Evolutionary conservation across 805 yeast species (phyloP).

Genomic region (Saccharomycopsis fibuligera): DNA sequence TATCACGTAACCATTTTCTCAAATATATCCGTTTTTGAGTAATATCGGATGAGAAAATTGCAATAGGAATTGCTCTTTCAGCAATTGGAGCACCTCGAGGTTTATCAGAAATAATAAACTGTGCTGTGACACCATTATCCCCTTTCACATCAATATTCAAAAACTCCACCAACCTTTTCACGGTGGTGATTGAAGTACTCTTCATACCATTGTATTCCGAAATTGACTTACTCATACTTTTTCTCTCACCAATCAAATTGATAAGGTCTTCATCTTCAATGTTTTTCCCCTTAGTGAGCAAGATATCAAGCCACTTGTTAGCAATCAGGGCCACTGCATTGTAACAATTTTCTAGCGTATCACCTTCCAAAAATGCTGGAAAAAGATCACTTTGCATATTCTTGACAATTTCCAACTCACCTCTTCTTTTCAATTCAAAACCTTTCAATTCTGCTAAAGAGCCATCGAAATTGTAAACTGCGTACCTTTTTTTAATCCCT

Average conservation of each 20-base stretch:
- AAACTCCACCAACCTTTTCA: slow-evolving; percentile 86
- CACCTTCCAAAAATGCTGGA: slow-evolving; percentile 84
- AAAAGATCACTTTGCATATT: slow-evolving; percentile 94
- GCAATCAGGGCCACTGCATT: slow-evolving; percentile 88
- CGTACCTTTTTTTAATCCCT: slow-evolving; percentile 92
- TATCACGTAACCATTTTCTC: slow-evolving; percentile 82
- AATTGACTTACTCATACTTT: slow-evolving; percentile 88
- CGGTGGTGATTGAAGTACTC: slow-evolving; percentile 94
- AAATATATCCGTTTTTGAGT: slow-evolving; percentile 64
- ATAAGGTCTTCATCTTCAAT: slow-evolving; percentile 91
- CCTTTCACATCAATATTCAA: slow-evolving; percentile 94
- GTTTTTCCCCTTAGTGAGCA: slow-evolving; percentile 79
- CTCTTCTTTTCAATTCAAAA: slow-evolving; percentile 92
- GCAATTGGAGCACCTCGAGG: slow-evolving; percentile 89
- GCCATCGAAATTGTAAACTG: slow-evolving; percentile 94
- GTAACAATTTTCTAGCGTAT: slow-evolving; percentile 72
- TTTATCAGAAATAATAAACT: slow-evolving; percentile 78
- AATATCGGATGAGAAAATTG: slow-evolving; percentile 82
- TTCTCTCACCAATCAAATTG: slow-evolving; percentile 91
- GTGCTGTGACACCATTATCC: slow-evolving; percentile 93
- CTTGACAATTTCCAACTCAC: slow-evolving; percentile 88
- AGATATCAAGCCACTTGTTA: slow-evolving; percentile 90
- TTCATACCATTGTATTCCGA: slow-evolving; percentile 87
- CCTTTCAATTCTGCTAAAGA: slow-evolving; percentile 93
- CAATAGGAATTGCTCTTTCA: slow-evolving; percentile 94